Evolutionary conservation across 2,329 filamentous ascomycete species (phyloP), one percentile per base, ranked within the genome.

Genomic region (Zopfia rhizophila): DNA sequence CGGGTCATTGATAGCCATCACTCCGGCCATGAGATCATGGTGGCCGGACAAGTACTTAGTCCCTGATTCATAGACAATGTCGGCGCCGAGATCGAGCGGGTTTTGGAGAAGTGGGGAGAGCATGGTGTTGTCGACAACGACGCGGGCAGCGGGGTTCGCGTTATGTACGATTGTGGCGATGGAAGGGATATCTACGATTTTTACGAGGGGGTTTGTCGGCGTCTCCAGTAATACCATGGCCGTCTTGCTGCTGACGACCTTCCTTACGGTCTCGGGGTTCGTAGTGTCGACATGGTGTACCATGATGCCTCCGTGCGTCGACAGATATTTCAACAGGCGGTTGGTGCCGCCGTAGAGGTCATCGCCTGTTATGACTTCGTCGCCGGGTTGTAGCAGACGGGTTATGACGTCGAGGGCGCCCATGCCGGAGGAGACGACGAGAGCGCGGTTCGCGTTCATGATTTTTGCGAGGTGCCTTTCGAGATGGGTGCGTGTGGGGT

Each of bases 111-210:
- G 87, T 8, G 94, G 94, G 2, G 92, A 97, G 57, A 99, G 86
- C 94, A 99, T 99, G 46, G 94, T 99, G 78, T 99, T 99, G 75
- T 99, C 94, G 18, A 97, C 94, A 2, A 92, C 86, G 12, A 99
- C 91, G 28, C 97, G 78, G 18, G 90, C 89, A 52, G 83, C 84
- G 6, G 87, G 78, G 72, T 94, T 96, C 37, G 83, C 83, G 25
- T 87, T 84, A 71, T 97, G 94, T 0, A 89, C 84, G 14, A 87
- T 77, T 27, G 81, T 79, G 11, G 94, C 85, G 59, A 99, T 95
- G 16, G 85, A 80, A 3, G 87, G 82, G 48, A 99, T 89, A 70
- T 99, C 94, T 63, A 95, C 91, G 60, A 99, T 92, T 77, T 99
- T 99, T 80, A 99, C 97, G 36, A 99, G 78, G 5, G 94, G 95